Conservation (phyloP, 2,329 filamentous ascomycete species). For the Sporothrix sp. region DNA sequence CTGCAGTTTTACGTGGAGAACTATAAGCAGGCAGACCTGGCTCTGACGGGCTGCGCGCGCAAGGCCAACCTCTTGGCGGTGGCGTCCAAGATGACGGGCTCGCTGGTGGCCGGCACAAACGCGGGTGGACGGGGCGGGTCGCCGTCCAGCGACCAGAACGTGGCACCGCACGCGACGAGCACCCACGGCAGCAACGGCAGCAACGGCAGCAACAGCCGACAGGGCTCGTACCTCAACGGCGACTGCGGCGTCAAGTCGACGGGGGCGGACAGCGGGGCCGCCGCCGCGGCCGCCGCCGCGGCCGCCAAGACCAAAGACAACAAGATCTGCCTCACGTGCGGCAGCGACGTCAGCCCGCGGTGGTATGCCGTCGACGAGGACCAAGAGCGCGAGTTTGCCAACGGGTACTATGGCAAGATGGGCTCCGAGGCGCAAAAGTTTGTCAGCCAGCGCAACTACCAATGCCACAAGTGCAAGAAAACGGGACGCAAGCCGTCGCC, state of each 20-base stretch:
- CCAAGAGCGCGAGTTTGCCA: constrained; percentile 42
- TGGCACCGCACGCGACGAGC: too few species aligned
- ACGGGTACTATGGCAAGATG: constrained; percentile 40
- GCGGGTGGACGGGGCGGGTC: neutral
- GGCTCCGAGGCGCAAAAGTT: constrained; percentile 50
- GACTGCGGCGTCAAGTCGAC: constrained; percentile 12
- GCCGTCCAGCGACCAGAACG: neutral
- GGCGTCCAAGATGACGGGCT: constrained; percentile 43
- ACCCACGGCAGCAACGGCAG: neutral
- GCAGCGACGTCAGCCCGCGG: constrained; percentile 61
- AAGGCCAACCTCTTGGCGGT: constrained; percentile 73
- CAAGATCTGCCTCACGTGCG: constrained; percentile 54
- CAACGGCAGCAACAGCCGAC: constrained; percentile 10
- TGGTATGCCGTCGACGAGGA: constrained; percentile 55
- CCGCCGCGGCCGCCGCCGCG: constrained; percentile 20
- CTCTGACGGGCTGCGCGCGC: constrained; percentile 81
- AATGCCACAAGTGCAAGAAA: constrained; percentile 68
- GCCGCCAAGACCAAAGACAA: constrained; percentile 36
- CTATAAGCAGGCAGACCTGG: constrained; percentile 90
- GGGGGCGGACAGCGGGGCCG: constrained; percentile 24
- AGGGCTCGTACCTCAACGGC: constrained; percentile 3
- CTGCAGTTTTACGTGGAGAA: constrained; percentile 79
- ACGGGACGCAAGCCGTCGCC: constrained; percentile 36
- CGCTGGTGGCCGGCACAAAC: neutral
- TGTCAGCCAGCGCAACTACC: constrained; percentile 50